Evolutionary conservation across 2,329 filamentous ascomycete species (phyloP), one percentile per base, ranked within the genome.

Genomic region (Phyllachora maydis): DNA sequence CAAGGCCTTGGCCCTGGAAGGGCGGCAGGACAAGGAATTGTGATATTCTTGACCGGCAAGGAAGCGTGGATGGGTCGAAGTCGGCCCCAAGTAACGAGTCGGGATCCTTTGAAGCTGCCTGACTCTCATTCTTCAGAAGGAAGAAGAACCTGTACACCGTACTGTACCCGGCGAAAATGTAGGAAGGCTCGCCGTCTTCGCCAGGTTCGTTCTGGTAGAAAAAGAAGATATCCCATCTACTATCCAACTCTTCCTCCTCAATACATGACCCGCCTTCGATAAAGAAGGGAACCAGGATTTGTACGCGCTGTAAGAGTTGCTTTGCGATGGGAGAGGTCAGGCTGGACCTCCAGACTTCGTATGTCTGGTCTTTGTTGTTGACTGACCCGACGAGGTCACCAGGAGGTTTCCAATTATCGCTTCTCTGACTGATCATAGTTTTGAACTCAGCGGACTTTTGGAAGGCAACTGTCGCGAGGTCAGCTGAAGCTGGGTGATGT

Each of bases 151-250:
- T 70, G 47, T 93, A 93, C 16, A 85, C 72, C 2, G 85, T 95
- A 10, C 75, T 72, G 47, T 90, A 95, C 27, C 88, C 88, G 17
- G 79, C 70, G 33, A 98, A 78, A 3, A 67, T 64, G 43, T 93
- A 92, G n/a, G 62, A 52, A 25, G 51, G 54, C 7, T 47, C 50
- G 2, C 47, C 37, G 3, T 41, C 38, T 2, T 45, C 25, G 2
- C 40, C 35, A 4, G 49, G 49, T 30, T 63, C 63, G 40, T 74
- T 74, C 35, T 73, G 65, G 46, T 75, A 85, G 26, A 92, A 55
- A 35, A 92, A 70, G 49, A 82, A 95, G n/a, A 95, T 52, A 1
- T 77, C 82, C 88, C 88, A 98, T 37, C 85, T 65, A 30, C 82
- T 65, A 11, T 68, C 71, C 30, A 83, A 74, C 24, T 76, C 61